Evolutionary conservation across 148 eudicot genomes (phyloP).

Genomic region (Amaranthus palmeri): DNA sequence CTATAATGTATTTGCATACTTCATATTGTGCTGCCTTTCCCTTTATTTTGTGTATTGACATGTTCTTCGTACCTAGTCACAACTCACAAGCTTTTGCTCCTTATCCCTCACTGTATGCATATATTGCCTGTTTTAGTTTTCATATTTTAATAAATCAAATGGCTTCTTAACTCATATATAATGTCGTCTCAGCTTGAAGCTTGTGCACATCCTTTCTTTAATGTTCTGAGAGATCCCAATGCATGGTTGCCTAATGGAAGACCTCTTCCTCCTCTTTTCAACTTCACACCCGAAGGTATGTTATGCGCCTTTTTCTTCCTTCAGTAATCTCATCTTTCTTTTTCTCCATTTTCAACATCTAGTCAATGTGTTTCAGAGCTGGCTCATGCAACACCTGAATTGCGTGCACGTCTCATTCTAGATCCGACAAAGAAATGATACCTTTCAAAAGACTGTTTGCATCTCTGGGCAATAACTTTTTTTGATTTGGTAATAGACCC

Average conservation of each 20-base stretch:
- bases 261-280: conserved; percentile 70
- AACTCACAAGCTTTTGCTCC: neutral
- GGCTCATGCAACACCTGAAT: conserved; percentile 55
- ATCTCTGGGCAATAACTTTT: conserved; percentile 13
- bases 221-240: conserved; percentile 72
- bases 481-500: conserved; percentile 15
- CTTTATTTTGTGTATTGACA: too few relatives aligned
- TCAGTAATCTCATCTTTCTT: neutral
- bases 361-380: conserved; percentile 49
- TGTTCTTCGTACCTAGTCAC: neutral
- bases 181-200: conserved; percentile 72
- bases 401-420: conserved; percentile 63
- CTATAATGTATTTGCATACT: too few relatives aligned
- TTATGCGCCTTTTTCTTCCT: neutral
- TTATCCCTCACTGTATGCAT: neutral
- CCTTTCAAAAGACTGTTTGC: neutral
- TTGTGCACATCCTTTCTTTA: conserved; percentile 95
- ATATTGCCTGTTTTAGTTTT: neutral
- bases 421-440: conserved; percentile 45
- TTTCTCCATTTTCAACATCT: neutral
- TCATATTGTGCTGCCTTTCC: too few relatives aligned
- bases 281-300: conserved; percentile 80
- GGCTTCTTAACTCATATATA: neutral
- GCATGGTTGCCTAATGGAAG: conserved; percentile 72
- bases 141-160: neutral